Conservation (phyloP, 1,284 basidiomycete species). For the Cutaneotrichosporon mucoides region DNA sequence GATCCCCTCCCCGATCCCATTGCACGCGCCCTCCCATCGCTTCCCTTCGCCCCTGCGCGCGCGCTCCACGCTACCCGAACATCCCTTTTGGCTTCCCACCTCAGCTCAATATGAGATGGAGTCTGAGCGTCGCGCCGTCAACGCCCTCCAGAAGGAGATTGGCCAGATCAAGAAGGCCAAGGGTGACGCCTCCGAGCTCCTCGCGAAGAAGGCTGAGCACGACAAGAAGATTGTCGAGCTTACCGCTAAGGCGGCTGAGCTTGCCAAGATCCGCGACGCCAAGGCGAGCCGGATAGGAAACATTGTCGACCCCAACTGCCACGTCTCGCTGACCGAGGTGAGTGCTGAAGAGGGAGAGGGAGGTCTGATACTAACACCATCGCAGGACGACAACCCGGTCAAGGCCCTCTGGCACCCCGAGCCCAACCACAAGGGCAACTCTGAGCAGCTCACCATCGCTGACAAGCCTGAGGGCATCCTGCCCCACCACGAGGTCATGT, state of each 20-base stretch:
- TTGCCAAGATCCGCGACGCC: constrained; percentile 61
- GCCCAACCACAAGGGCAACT: constrained; percentile 58
- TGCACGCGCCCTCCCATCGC: not conserved
- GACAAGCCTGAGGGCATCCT: constrained; percentile 69
- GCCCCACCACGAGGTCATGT: constrained; percentile 93
- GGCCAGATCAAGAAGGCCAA: constrained; percentile 92
- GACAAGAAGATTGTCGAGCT: constrained; percentile 68
- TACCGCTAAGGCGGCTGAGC: constrained; percentile 71
- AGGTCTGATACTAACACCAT: not conserved
- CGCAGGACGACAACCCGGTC: constrained; percentile 80
- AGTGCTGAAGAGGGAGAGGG: constrained; percentile 13
- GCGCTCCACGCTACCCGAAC: too few relatives aligned
- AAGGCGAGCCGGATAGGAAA: constrained; percentile 85
- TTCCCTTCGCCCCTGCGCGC: too few relatives aligned
- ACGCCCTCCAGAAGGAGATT: constrained; percentile 90
- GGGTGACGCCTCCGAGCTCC: constrained; percentile 78
- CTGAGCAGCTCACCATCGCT: constrained; percentile 51
- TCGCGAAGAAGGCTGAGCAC: constrained; percentile 72
- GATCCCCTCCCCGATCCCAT: too few relatives aligned
- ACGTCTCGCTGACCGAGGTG: constrained; percentile 85
- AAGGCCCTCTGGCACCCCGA: constrained; percentile 82
- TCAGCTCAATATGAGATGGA: constrained; percentile 82
- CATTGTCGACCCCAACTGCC: constrained; percentile 81
- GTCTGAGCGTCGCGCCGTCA: constrained; percentile 73
- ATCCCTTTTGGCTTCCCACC: too few relatives aligned